These are phyloP conservation scores for Dactylonectria macrodidyma DNA, from an alignment of 2,329 filamentous ascomycete species.

Conservation along the genomic window DNA sequence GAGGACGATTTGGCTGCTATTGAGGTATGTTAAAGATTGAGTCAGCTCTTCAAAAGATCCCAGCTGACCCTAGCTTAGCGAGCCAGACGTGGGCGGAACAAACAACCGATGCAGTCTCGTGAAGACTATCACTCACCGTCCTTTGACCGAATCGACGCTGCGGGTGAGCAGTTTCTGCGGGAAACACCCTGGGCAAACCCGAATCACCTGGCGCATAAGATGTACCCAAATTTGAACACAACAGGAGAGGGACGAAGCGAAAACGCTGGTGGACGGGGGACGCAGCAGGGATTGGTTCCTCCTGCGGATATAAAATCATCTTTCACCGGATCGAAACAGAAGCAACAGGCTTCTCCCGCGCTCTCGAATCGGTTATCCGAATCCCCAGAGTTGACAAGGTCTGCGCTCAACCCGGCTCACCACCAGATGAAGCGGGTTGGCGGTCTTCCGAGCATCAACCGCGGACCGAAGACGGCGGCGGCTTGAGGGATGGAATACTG, in stretches of 20 bases:
- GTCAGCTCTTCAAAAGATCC: conserved; percentile 36
- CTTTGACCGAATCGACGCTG: conserved; percentile 71
- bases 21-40: conserved; percentile 69
- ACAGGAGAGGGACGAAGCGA: conserved; percentile 32
- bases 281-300: conserved; percentile 35
- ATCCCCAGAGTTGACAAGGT: conserved; percentile 62
- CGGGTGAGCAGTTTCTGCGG: conserved; percentile 89
- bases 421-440: conserved; percentile 53
- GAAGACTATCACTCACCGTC: conserved; percentile 65
- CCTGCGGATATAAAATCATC: conserved; percentile 43
- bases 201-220: conserved; percentile 79
- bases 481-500: conserved; percentile 45
- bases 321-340: conserved; percentile 42
- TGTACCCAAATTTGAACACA: conserved; percentile 53
- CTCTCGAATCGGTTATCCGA: conserved; percentile 52
- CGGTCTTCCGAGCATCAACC: conserved; percentile 50
- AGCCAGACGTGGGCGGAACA: conserved; percentile 53
- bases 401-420: conserved; percentile 51
- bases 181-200: conserved; percentile 95
- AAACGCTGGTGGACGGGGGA: conserved; percentile 38
- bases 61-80: conserved; percentile 50
- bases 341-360: conserved; percentile 46
- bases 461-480: conserved; percentile 54
- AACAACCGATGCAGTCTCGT: conserved; percentile 58
- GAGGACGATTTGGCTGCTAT: conserved; percentile 93